Base-by-base conservation (phyloP, 805 yeast genomes). In the Wickerhamomyces bovis region DNA sequence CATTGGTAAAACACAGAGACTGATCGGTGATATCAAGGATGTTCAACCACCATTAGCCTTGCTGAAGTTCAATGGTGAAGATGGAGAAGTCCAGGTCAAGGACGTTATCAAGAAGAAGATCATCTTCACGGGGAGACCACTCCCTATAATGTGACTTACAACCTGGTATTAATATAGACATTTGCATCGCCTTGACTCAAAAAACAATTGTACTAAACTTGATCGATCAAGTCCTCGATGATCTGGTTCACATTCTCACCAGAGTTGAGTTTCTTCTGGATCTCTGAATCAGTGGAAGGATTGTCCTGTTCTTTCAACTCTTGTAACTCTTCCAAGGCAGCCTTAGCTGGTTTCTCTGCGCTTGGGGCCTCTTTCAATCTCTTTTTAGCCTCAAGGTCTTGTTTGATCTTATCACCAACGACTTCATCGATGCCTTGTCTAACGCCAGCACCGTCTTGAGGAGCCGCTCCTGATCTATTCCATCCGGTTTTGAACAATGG, bases 1-100 rank as follows among this genome's bases (percentile, higher is more conserved):
- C 49, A 73, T 86, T 10, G 87, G 90, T 2, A 80, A 76, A 22
- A 78, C 86, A 6, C 95, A 86, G 59, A 68, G 92, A 50, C 63
- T 86, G 22, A 52, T 84, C 20, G 95, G 95, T 0, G 65, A 68
- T 2, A 58, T 85, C 3, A 81, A 76, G 35, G 70, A 75, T 18
- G 58, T 86, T 12, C 81, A 77, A 11, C 76, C 80, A 0, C 94
- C 95, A 0, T 57, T 85, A 41, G 94, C 82, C 0, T 66, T 86
- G 10, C 53, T 86, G 53, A 71, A 72, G 53, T 69, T 83, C 12
- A 70, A 72, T 0, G 49, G 60, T 1, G 51, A 49, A 7, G 61
- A 61, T 10, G 62, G 64, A 3, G 53, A 61, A 3, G 73, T 83
- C 5, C 67, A 77, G 50, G 64, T 85, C 53, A 64, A 81, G 10